These are phyloP conservation scores for Senna tora DNA, from an alignment of 306 rosid species.

Conservation along the genomic window DNA sequence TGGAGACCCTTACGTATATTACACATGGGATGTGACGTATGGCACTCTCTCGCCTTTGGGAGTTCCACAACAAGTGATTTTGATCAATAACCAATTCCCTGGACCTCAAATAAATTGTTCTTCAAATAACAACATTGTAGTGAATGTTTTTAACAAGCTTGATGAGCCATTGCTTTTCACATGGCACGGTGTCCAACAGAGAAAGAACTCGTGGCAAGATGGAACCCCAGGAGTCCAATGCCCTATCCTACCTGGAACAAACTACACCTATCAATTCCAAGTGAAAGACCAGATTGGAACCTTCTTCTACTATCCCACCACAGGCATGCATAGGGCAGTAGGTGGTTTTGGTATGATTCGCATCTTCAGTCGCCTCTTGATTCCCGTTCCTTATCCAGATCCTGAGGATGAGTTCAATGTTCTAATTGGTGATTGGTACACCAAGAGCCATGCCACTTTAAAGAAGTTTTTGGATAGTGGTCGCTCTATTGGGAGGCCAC, in stretches of 20 bases:
- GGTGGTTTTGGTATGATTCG: conserved; percentile 79
- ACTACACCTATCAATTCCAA: conserved; percentile 72
- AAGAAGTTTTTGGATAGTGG: conserved; percentile 59
- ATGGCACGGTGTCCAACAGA: conserved; percentile 74
- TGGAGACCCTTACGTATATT: conserved; percentile 70
- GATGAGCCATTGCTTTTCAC: conserved; percentile 80
- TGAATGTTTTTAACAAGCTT: conserved; percentile 69
- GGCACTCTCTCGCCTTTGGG: conserved; percentile 78
- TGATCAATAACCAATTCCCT: conserved; percentile 72
- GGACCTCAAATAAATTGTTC: conserved; percentile 81
- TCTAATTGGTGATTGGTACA: too few species aligned
- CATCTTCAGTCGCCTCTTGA: conserved; percentile 61
- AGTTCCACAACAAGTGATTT: conserved; percentile 70
- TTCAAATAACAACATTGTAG: conserved; percentile 65
- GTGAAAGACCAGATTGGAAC: conserved; percentile 84
- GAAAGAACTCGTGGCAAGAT: conserved; percentile 87
- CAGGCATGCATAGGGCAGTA: conserved; percentile 55
- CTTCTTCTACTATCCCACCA: conserved; percentile 62
- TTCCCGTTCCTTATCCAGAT: conserved; percentile 76
- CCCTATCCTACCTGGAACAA: conserved; percentile 70
- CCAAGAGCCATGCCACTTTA: conserved; percentile 10
- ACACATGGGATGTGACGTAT: conserved; percentile 72
- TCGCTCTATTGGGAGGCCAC: conserved; percentile 60
- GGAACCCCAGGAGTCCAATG: conserved; percentile 67
- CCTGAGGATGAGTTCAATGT: conserved; percentile 57